A percentile compares a stretch with the other conserved stretches of the same genome.
Conservation (phyloP, 2,329 filamentous ascomycete genomes). For the Teratosphaeria zuluensis region DNA sequence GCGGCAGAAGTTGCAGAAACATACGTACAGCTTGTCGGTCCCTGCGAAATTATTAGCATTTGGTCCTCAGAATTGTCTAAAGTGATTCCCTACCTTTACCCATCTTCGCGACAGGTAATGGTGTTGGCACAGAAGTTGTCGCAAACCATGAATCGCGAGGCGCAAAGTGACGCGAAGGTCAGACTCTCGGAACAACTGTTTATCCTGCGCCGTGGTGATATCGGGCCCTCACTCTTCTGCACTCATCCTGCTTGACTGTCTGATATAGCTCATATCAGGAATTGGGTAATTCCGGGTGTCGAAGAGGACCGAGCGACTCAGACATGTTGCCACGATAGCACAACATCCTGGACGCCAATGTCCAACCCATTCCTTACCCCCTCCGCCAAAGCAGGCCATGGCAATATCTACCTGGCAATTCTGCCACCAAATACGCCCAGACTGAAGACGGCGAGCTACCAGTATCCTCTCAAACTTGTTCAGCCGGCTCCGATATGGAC, state of each 20-base stretch:
- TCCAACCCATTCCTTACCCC: slow-evolving; percentile 68
- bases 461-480: slow-evolving; percentile 91
- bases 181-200: neutral
- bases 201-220: neutral
- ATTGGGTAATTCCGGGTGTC: neutral
- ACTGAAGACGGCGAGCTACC: slow-evolving; percentile 68
- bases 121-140: neutral
- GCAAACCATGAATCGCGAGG: neutral
- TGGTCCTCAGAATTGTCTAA: neutral
- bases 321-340: slow-evolving; percentile 15
- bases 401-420: slow-evolving; percentile 62
- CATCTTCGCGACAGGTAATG: slow-evolving; percentile 6
- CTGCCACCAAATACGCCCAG: slow-evolving; percentile 63
- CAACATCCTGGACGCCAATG: slow-evolving; percentile 12
- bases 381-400: slow-evolving; percentile 65
- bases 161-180: neutral
- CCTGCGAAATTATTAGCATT: slow-evolving; percentile 16
- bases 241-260: neutral
- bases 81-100: slow-evolving; percentile 12
- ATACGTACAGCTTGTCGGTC: slow-evolving; percentile 32
- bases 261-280: neutral
- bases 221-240: neutral
- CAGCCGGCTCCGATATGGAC: slow-evolving; percentile 58
- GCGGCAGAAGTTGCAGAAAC: slow-evolving; percentile 10
- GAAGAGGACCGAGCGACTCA: neutral